These are phyloP conservation scores for Dothideomycetes sp. DNA, from an alignment of 2,329 filamentous ascomycete species.

Conservation along the genomic window DNA sequence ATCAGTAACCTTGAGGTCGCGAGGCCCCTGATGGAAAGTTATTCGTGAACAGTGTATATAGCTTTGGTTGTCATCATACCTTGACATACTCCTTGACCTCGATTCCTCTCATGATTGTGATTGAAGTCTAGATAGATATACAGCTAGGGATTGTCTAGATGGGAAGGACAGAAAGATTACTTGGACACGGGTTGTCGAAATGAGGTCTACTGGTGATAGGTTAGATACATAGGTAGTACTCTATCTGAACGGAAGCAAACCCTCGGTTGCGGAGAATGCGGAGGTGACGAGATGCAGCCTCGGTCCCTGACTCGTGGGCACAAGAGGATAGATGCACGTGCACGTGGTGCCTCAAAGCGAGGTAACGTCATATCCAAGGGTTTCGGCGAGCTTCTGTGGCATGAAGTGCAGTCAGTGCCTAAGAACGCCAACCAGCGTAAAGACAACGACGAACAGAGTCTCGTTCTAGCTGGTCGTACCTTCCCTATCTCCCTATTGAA, in stretches of 20 bases:
- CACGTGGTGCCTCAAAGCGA: too few species aligned
- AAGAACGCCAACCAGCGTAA: background rate
- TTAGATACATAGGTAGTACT: too few species aligned
- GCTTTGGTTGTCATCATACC: constrained; percentile 6
- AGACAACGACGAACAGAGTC: too few species aligned
- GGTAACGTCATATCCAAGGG: constrained; percentile 5
- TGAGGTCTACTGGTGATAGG: too few species aligned
- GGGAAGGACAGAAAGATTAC: too few species aligned
- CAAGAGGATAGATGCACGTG: background rate
- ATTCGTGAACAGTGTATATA: background rate
- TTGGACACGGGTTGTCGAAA: too few species aligned
- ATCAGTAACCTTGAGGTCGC: constrained; percentile 65
- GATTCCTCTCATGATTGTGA: constrained; percentile 13
- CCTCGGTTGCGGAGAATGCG: constrained; percentile 3
- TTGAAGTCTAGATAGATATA: background rate
- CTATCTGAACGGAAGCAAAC: too few species aligned
- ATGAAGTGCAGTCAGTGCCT: background rate
- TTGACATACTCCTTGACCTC: constrained; percentile 23
- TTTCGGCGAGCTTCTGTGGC: constrained; percentile 10
- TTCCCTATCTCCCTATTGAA: background rate
- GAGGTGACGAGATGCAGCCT: constrained; percentile 4
- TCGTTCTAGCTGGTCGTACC: background rate
- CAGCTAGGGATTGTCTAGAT: background rate
- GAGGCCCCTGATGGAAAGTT: constrained; percentile 51
- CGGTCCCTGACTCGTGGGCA: constrained; percentile 6